Percentiles rank a stretch among this genome's conserved stretches.
Evolutionary conservation across 805 yeast genomes (phyloP).

Genomic region (Zygosaccharomyces bisporus): DNA sequence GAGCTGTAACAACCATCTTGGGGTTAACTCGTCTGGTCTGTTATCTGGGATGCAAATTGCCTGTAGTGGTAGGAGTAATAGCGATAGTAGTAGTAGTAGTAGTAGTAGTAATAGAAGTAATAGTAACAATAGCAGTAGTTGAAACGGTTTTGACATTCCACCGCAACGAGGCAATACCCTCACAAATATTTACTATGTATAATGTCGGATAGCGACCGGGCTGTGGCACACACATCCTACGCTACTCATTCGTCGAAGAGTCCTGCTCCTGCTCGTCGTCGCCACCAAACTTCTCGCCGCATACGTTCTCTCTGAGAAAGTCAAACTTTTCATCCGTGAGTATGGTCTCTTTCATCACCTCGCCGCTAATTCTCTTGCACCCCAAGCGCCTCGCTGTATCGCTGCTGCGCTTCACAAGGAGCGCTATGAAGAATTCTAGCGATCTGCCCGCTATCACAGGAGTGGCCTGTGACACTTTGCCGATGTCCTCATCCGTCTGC

Average conservation of each 20-base stretch:
- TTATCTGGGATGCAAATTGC: background rate
- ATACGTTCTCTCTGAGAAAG: slow-evolving; percentile 65
- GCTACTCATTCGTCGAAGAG: slow-evolving; percentile 10
- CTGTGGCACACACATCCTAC: background rate
- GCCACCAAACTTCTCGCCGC: slow-evolving; percentile 25
- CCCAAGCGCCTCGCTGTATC: slow-evolving; percentile 72
- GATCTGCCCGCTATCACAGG: slow-evolving; percentile 98
- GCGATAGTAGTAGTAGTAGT: no score
- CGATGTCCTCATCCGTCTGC: slow-evolving; percentile 98
- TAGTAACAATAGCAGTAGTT: background rate
- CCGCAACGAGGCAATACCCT: background rate
- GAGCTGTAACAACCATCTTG: background rate
- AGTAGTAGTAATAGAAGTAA: background rate
- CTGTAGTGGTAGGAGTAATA: no score
- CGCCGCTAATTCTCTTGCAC: slow-evolving; percentile 75
- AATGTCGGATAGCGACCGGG: background rate
- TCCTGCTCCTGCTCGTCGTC: slow-evolving; percentile 11
- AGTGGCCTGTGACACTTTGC: slow-evolving; percentile 97
- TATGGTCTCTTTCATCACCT: slow-evolving; percentile 80
- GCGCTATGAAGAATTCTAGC: slow-evolving; percentile 83
- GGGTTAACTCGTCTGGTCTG: background rate
- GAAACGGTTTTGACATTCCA: background rate
- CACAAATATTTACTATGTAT: background rate
- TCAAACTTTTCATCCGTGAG: slow-evolving; percentile 87
- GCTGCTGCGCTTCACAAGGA: slow-evolving; percentile 80